Base-by-base conservation (phyloP, 805 yeast species). In the Scheffersomyces lignosus region DNA sequence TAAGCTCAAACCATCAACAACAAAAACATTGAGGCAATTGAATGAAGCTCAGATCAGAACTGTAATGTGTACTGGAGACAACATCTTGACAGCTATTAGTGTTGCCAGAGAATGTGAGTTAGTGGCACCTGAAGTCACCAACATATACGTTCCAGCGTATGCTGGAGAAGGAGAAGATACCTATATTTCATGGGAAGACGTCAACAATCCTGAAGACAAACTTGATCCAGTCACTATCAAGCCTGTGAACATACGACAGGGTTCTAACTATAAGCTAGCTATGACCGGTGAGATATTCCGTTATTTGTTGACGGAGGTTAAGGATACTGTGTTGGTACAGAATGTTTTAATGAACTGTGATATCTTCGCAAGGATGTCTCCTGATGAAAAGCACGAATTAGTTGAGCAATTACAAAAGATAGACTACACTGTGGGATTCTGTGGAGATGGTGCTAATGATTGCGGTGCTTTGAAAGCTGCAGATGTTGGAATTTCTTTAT, bases 391-490 rank as follows among this genome's bases (percentile, higher is more conserved):
- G 55, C 96, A 93, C 59, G 99, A 93, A 62, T 70, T 93, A 32
- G 96, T 93, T 24, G 90, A 86, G 51, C 87, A 84, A 56, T 65
- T 93, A 10, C 96, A 89, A 58, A 73, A 70, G 15, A 56, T 93
- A 15, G 96, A 90, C 52, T 91, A 91, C 56, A 87, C 96, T 0
- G 95, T 88, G 32, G 96, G 97, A 2, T 93, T 93, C 61, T 93
- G 98, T 64, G 99, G 99, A 25, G 99, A 93, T 65, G 99, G 99
- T 47, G 99, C 99, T 4, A 93, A 93, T 62, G 99, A 93, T 57
- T 93, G 98, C 64, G 99, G 99, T 48, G 99, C 99, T 0, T 70
- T 93, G 40, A 93, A 91, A 54, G 96, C 96, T 10, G 98, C 99
- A 0, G 96, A 93, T 64, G 96, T 95, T 34, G 99, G 99, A 13